Evolutionary conservation across 148 eudicot genomes (phyloP), one percentile per base, ranked within the genome.

Genomic region (Fagopyrum homotropicum): DNA sequence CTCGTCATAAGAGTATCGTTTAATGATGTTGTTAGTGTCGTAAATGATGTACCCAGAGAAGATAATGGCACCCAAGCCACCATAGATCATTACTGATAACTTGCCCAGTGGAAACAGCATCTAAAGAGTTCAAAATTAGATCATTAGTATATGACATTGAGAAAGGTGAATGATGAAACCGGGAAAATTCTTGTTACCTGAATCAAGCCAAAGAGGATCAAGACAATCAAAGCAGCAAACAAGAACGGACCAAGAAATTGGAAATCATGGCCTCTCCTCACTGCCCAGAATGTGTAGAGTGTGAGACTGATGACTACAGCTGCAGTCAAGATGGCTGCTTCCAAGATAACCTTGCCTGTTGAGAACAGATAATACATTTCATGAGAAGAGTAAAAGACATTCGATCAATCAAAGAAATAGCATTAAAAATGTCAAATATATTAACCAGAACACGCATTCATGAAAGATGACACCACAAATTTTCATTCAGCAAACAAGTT

Each of bases 241-340:
- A 91, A 82, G 83, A 91, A 89, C 4, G 93, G 93, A 7, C 85
- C 89, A 0, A 91, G 86, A 79, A 91, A 89, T 72, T 81, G 82
- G 83, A 93, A 91, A 56, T 93, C 97, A 3, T 93, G 72, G 77
- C 97, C 98, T 81, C 86, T 88, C 71, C 56, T 85, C 19, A 89
- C 93, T 6, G 96, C 98, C 97, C 97, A 93, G 72, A 89, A 93
- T 73, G 98, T 91, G 91, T 89, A 91, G 8, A 85, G 64, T n/a
- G 98, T 89, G 60, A 93, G 89, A 56, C 88, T 79, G 35, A 89
- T 76, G 5, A 89, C 92, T 73, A 93, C 89, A 6, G 87, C 85
- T 14, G 86, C 75, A 40, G 98, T 93, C 81, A 91, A 74, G 61
- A 92, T 88, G 19, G 75, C 86, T 5, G 95, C 75, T 84, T 92